These are phyloP conservation scores for Cladosporium sp. DNA, from an alignment of 2,329 filamentous ascomycete species.

Conservation along the genomic window DNA sequence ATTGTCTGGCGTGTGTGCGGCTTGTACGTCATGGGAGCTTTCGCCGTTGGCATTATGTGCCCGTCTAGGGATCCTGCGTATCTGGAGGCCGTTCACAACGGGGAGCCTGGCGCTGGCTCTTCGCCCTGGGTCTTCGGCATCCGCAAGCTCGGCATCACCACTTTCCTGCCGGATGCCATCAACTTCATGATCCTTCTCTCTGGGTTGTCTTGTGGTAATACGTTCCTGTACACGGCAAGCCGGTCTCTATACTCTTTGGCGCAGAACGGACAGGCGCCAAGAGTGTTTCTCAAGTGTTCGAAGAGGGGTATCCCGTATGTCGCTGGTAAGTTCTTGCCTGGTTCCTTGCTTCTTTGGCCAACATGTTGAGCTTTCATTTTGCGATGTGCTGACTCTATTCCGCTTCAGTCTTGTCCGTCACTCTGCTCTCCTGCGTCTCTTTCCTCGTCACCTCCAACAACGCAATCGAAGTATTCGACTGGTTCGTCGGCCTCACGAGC, in stretches of 20 bases:
- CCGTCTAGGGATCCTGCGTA: conserved; percentile 31
- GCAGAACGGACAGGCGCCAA: conserved; percentile 65
- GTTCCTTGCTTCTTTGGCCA: no score
- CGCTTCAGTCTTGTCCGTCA: conserved; percentile 50
- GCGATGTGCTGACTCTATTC: not conserved
- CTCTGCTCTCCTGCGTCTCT: conserved; percentile 55
- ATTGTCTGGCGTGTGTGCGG: conserved; percentile 33
- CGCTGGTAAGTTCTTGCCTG: conserved; percentile 39
- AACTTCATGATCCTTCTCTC: conserved; percentile 69
- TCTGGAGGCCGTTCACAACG: conserved; percentile 24
- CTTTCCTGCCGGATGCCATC: conserved; percentile 61
- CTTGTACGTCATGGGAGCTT: conserved; percentile 10
- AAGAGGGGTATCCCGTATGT: conserved; percentile 75
- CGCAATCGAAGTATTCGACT: conserved; percentile 35
- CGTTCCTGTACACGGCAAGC: conserved; percentile 54
- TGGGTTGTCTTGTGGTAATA: conserved; percentile 60
- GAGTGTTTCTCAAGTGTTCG: conserved; percentile 57
- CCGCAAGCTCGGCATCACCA: conserved; percentile 58
- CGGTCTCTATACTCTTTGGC: conserved; percentile 57
- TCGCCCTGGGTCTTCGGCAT: conserved; percentile 51
- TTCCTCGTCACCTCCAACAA: conserved; percentile 55
- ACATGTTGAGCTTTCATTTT: no score
- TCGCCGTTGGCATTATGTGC: conserved; percentile 31
- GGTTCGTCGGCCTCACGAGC: conserved; percentile 38
- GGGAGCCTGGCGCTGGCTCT: conserved; percentile 31